Base-by-base conservation (phyloP, 768 basidiomycete genomes). In the Termitomyces bulborhizus region DNA sequence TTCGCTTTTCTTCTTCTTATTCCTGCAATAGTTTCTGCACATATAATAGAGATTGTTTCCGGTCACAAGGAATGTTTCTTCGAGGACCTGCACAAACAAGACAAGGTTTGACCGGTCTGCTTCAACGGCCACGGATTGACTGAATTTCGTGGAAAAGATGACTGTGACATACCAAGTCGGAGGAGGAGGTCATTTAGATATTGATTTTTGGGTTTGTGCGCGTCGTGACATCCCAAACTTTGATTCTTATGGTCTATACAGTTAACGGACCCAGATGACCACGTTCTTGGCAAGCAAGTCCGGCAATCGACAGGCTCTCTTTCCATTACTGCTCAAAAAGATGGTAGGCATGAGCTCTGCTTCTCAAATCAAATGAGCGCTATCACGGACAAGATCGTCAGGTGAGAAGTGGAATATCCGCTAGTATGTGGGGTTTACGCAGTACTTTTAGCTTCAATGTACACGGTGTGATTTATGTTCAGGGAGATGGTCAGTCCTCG, bases 341-440 rank as follows among this genome's bases (percentile, higher is more conserved):
- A 97, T 62, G 97, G 97, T 0, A 76, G 92, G 47, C 84, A 94
- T 66, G 88, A 93, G 63, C 97, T 98, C 65, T 99, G 97, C 73
- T 99, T 98, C 80, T 96, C 93, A 31, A 99, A 99, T 69, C 92
- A 94, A 70, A 98, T 98, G 96, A 94, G 90, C 65, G 85, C 93
- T 27, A 87, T 98, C 64, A 88, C 93, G 45, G 93, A 97, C 74
- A 98, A 99, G 73, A 84, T 90, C 61, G 85, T 98, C 66, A 93
- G 89, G 94, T 94, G 65, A 60, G 79, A 68, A 49, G 49, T 46
- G 4, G 9, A 29, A 41, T 46, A 16, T 40, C 18, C 3, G 15
- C 21, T 36, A 8, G 1, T 8, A 12, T 29, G 9, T 39, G 26
- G n/a, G 16, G n/a, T 50, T 50, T 26, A 50, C 11, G 13, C 15